Conservation (phyloP, 75 land plant genomes). For the Selaginella tamariscina region DNA sequence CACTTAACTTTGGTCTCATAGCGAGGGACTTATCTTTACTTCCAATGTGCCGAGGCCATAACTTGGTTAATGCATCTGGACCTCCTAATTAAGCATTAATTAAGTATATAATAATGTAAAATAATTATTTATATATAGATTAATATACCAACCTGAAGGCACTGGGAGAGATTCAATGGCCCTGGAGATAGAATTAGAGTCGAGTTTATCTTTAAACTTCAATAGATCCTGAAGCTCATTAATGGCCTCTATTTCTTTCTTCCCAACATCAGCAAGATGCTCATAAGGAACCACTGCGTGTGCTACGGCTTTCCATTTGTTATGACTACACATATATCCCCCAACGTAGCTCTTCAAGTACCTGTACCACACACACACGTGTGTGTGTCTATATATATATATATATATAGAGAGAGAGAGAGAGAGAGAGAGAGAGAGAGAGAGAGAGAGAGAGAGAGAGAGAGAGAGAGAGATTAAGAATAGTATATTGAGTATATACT, state of each 20-base stretch:
- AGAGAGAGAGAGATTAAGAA: too few species aligned
- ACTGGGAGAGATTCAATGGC: not conserved
- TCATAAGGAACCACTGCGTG: not conserved
- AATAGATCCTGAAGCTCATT: not conserved
- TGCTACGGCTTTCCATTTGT: conserved; percentile 1
- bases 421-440: not conserved
- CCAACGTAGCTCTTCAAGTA: not conserved
- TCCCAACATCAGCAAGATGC: conserved; percentile 4
- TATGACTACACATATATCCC: not conserved
- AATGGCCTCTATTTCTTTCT: not conserved
- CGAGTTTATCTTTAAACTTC: not conserved
- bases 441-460: too few species aligned
- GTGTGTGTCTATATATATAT: too few species aligned
- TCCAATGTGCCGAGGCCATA: conserved; percentile 1
- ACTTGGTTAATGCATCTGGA: not conserved
- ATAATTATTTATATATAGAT: not conserved
- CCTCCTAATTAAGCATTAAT: not conserved
- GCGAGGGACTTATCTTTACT: not conserved
- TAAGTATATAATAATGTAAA: not conserved
- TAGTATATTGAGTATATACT: too few species aligned
- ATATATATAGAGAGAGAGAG: too few species aligned
- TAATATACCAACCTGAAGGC: not conserved
- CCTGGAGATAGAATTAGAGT: not conserved
- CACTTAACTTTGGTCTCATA: not conserved
- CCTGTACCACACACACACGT: not conserved